Conservation (phyloP, 805 yeast genomes). For the Danielozyma ontarioensis region DNA sequence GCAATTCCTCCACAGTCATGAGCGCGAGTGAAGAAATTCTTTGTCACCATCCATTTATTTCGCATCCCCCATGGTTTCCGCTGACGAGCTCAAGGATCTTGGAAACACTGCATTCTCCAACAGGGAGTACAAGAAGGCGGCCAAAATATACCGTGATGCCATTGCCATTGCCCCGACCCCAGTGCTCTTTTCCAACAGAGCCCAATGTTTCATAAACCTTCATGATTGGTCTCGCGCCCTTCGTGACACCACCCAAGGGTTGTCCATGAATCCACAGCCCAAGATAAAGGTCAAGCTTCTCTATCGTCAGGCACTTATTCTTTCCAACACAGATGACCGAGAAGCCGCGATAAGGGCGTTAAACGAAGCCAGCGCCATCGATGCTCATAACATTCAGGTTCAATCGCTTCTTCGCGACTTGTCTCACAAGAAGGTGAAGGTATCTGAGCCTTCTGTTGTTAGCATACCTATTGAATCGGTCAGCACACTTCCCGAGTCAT, state of each 20-base stretch:
- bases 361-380: conserved; percentile 33
- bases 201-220: conserved; percentile 57
- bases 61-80: conserved; percentile 12
- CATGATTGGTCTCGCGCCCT: conserved; percentile 45
- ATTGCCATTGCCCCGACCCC: conserved; percentile 49
- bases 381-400: conserved; percentile 28
- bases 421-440: not conserved
- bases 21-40: not conserved
- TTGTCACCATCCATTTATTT: no score
- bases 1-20: conserved; percentile 43
- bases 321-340: conserved; percentile 19
- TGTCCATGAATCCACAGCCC: conserved; percentile 22
- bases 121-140: conserved; percentile 46
- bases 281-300: conserved; percentile 42
- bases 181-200: conserved; percentile 60
- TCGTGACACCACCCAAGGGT: conserved; percentile 46
- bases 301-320: conserved; percentile 47
- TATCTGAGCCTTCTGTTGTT: no score
- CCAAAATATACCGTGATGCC: conserved; percentile 51
- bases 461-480: no score
- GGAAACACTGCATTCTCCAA: conserved; percentile 53
- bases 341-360: conserved; percentile 24
- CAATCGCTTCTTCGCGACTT: not conserved
- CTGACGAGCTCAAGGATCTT: conserved; percentile 28
- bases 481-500: no score